Percentiles rank a stretch among this genome's conserved stretches.
These are phyloP conservation scores for Ilyonectria robusta DNA, from an alignment of 2,329 filamentous ascomycete species.

Conservation along the genomic window DNA sequence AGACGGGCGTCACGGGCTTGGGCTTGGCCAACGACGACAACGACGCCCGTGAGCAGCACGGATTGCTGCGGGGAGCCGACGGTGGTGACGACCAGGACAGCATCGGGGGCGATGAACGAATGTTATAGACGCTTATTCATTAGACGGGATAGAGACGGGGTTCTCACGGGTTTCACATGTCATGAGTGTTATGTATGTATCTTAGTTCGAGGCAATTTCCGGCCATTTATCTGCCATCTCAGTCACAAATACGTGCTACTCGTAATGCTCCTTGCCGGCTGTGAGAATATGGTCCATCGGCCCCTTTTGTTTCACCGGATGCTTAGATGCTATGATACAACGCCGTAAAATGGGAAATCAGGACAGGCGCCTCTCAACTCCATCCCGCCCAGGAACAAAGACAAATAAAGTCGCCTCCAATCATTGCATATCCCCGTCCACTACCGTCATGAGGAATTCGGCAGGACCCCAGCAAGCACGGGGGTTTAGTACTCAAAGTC, in stretches of 20 bases:
- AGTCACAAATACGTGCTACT: not conserved
- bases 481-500: slow-evolving; percentile 92
- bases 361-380: not conserved
- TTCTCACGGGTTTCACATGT: slow-evolving; percentile 10
- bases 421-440: not conserved
- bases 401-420: not conserved
- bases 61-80: slow-evolving; percentile 56
- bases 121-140: slow-evolving; percentile 40
- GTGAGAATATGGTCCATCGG: not conserved
- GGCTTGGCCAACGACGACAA: slow-evolving; percentile 50
- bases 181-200: slow-evolving; percentile 9
- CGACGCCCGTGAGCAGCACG: slow-evolving; percentile 58
- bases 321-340: slow-evolving; percentile 16
- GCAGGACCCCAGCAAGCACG: not conserved
- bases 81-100: slow-evolving; percentile 53
- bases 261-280: not conserved
- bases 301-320: slow-evolving; percentile 9
- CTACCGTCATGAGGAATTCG: not conserved
- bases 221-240: not conserved
- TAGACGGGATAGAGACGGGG: slow-evolving; percentile 25
- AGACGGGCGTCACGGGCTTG: slow-evolving; percentile 52
- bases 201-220: not conserved
- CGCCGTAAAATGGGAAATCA: slow-evolving; percentile 3
- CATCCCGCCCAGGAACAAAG: not conserved
- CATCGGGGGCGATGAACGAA: slow-evolving; percentile 45